Base-by-base conservation (phyloP, 2,329 filamentous ascomycete genomes). In the Arthrobotrys sinensis region DNA sequence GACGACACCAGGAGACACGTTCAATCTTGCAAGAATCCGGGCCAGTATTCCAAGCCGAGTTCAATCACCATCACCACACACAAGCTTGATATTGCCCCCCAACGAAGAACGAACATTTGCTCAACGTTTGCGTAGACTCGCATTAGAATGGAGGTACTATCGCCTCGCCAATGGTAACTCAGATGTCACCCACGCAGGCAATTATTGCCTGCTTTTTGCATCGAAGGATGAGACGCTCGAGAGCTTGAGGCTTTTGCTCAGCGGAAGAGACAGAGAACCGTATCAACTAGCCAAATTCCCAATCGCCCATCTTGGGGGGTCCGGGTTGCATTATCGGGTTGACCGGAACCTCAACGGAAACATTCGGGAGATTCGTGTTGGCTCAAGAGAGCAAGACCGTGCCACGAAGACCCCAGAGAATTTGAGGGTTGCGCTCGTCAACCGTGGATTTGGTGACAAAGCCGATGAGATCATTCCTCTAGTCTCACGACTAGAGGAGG, bases 11-110 rank as follows among this genome's bases (percentile, higher is more conserved):
- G 66, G 57, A 57, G 73, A 77, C 62, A 77, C 73, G 14, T 77
- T 77, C 67, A 77, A 77, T 71, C 73, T 77, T 66, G 73, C 73
- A 45, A 77, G 73, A 77, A 77, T 77, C 66, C 66, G 73, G 34
- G 73, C 73, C 60, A 77, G 73, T 55, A 77, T 77, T 48, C 73
- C 73, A 62, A 77, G 73, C 28, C 38, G 73, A 60, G 60, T 77
- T 38, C 73, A 77, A 46, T 77, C 73, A 4, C 73, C 73, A 45
- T 70, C 73, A 34, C 73, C 73, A 12, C 73, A 77, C 52, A 70
- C 66, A 16, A 77, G 73, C 67, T 50, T 71, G 66, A 77, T 77
- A 50, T 36, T 77, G n/a, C 73, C 73, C 2, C 73, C 73, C n/a
- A 48, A 77, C 73, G 73, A 77, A 62, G 73, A 77, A 68, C 66